A percentile compares a stretch with the other conserved stretches of the same genome.
These are phyloP conservation scores for Chlamydomonas urium DNA, from an alignment of 139 green algal genomes.

Conservation along the genomic window DNA sequence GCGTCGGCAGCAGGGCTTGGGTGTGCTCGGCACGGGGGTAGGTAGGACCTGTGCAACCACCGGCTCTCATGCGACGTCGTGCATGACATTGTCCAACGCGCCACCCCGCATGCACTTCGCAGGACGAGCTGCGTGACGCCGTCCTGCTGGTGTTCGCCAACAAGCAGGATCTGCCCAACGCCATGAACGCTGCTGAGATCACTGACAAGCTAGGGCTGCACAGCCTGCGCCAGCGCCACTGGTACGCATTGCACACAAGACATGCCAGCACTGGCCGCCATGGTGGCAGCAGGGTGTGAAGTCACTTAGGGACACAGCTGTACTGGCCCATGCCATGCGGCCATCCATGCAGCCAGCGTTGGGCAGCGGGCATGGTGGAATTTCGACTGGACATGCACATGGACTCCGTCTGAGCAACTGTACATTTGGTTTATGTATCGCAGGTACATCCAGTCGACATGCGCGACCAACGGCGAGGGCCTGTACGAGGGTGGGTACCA, in stretches of 20 bases:
- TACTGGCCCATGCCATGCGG: no score
- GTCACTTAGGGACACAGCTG: no score
- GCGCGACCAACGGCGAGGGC: slow-evolving; percentile 91
- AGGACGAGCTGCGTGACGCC: slow-evolving; percentile 61
- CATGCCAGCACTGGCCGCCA: no score
- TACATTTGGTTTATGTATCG: background rate
- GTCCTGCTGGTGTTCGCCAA: slow-evolving; percentile 99
- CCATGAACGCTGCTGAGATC: slow-evolving; percentile 76
- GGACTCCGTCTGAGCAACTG: background rate
- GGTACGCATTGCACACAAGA: background rate
- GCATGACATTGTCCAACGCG: no score
- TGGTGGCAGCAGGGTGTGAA: no score
- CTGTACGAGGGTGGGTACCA: slow-evolving; percentile 75
- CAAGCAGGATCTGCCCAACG: slow-evolving; percentile 99
- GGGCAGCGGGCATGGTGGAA: no score
- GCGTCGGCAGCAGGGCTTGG: no score
- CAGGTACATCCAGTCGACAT: slow-evolving; percentile 95
- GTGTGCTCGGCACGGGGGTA: no score
- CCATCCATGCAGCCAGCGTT: no score
- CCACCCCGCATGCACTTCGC: background rate
- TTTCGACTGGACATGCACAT: background rate
- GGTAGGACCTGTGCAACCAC: no score
- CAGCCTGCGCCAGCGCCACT: slow-evolving; percentile 52
- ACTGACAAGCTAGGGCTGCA: slow-evolving; percentile 98
- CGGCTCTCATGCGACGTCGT: no score